These are phyloP conservation scores for Aristolochia contorta DNA, from an alignment of 164 flowering plant species.

Conservation along the genomic window DNA sequence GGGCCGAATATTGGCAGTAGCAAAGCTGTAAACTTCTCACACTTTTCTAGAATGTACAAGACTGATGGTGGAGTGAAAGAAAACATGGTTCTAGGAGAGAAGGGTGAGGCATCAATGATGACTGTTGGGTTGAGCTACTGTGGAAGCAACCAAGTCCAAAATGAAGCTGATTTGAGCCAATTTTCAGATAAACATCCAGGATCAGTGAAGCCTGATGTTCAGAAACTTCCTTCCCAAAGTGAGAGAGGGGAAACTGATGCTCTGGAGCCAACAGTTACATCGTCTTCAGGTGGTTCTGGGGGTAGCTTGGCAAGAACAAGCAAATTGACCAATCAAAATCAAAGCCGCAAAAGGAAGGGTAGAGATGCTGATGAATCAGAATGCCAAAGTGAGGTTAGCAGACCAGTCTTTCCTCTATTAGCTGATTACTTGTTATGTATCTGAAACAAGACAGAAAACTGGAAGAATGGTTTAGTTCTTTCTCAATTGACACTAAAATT, in stretches of 20 bases:
- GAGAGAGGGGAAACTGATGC: slow-evolving; percentile 26
- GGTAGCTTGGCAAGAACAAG: slow-evolving; percentile 33
- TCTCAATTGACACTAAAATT: neutral
- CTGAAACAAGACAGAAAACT: neutral
- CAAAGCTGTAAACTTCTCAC: slow-evolving; percentile 17
- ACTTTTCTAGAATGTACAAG: slow-evolving; percentile 12
- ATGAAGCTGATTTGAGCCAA: slow-evolving; percentile 31
- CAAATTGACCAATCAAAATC: slow-evolving; percentile 24
- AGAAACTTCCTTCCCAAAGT: slow-evolving; percentile 12
- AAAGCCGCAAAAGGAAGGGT: slow-evolving; percentile 37
- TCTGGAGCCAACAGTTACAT: slow-evolving; percentile 28
- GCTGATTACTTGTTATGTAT: neutral
- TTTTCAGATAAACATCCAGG: slow-evolving; percentile 26
- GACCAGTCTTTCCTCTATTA: neutral
- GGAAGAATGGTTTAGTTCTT: neutral
- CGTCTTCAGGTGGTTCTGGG: slow-evolving; percentile 55
- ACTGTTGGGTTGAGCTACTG: slow-evolving; percentile 52
- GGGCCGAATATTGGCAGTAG: slow-evolving; percentile 2
- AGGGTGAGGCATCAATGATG: slow-evolving; percentile 34
- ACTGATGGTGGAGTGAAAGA: slow-evolving; percentile 7
- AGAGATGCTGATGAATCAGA: slow-evolving; percentile 35
- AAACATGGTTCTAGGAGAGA: slow-evolving; percentile 13
- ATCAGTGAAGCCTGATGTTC: slow-evolving; percentile 12
- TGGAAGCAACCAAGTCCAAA: slow-evolving; percentile 43
- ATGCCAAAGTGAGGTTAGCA: slow-evolving; percentile 34